Evolutionary conservation across 371 early-diverging fungal genomes (phyloP), one percentile per base, ranked within the genome.

Genomic region (Globomyces sp.): DNA sequence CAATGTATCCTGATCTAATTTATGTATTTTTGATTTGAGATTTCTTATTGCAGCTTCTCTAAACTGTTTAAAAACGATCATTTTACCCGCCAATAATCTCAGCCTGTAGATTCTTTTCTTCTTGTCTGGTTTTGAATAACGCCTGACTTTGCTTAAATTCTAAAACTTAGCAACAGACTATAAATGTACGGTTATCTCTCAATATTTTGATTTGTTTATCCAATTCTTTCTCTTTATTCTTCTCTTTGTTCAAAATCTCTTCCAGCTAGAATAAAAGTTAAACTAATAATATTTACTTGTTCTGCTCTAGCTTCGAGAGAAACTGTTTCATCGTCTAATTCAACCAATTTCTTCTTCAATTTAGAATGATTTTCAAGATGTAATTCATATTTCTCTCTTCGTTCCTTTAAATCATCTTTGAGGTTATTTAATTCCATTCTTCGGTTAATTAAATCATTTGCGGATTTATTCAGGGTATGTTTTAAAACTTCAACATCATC

Each of bases 71-170:
- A 24, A 24, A 24, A 24, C 24, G 24, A 24, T 24, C 24, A 24
- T 24, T 24, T 24, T 24, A 24, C 24, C 79, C 77, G 11, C 85
- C 85, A 0, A 71, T 63, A 39, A 81, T 78, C 57, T 80, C 81
- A 11, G 80, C 80, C 9, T 51, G 42, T 37, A 83, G 63, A 59
- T 77, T 77, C 67, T 79, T 79, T 55, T 83, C 83, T 4, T 81
- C 78, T 43, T 80, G 80, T 39, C 69, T 64, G 9, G 78, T 68
- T 40, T 71, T 66, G 71, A 83, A 83, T 10, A 84, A 70, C 40
- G 80, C 77, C 53, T 84, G 85, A 46, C 66, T 80, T 40, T 74
- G 61, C 48, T 80, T 80, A 71, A 84, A 84, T 51, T 77, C 84
- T 82, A 45, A 11, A 4, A 11, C 58, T 2, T n/a, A 34, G 0